Evolutionary conservation across 2,329 filamentous ascomycete genomes (phyloP), one percentile per base, ranked within the genome.

Genomic region (Aspergillus aculeatinus): DNA sequence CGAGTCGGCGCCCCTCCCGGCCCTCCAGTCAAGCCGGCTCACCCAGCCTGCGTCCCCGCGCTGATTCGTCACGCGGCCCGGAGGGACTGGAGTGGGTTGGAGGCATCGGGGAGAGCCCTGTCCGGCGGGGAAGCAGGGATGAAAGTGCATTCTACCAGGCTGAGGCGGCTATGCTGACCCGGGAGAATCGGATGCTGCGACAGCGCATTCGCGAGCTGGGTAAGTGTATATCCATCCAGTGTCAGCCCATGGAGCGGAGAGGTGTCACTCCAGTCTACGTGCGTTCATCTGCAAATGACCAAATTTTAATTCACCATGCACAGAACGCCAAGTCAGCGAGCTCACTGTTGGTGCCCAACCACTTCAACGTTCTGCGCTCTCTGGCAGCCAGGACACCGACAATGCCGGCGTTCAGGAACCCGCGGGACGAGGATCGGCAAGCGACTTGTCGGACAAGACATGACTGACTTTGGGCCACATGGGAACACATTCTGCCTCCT

Each of bases 101-200:
- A n/a, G 63, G 65, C 44, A 53, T 67, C 29, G 68, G 71, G 57
- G 70, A 73, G 23, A 68, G 60, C 33, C 65, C 60, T 55, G 70
- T 63, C 44, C 73, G 71, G 59, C 74, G 77, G 48, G 72, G 76
- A 35, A 79, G 78, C 63, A 72, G 79, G 51, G 80, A 82, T 59
- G 80, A 82, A 57, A 73, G 70, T 55, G 74, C 78, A 16, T 81
- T 74, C 62, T 81, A 80, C 61, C 80, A 82, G 63, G 77, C 79
- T 21, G 80, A 82, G 62, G 78, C 78, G 9, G 73, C 77, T 29
- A 80, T 74, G 64, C 65, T 82, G 31, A 74, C 73, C 10, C 72
- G 80, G 47, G 80, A 82, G 60, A 82, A 82, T 56, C 77, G 80
- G 60, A 79, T 82, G 72, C 69, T 82, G 42, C 75, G 76, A 23